These are phyloP conservation scores for Solanum hybrid DNA, from an alignment of 305 asterid genomes.

Conservation along the genomic window DNA sequence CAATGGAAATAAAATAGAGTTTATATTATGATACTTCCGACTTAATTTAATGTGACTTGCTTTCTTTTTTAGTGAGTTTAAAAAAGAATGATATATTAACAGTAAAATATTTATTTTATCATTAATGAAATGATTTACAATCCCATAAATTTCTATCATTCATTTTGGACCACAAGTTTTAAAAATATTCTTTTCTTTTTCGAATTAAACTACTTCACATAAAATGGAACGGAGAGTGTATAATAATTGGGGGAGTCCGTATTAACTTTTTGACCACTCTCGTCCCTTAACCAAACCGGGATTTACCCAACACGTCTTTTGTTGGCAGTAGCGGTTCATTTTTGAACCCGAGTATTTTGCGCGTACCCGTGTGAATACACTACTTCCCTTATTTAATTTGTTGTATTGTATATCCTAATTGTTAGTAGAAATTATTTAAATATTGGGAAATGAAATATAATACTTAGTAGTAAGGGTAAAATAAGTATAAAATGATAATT, in stretches of 20 bases:
- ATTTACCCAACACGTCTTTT: not conserved
- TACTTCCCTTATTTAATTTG: not conserved
- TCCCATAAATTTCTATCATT: too few species aligned
- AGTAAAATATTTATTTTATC: too few species aligned
- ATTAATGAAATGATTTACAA: too few species aligned
- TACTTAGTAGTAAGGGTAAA: not conserved
- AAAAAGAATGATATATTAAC: too few species aligned
- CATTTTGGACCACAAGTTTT: accelerated
- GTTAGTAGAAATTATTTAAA: not conserved
- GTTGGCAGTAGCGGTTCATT: not conserved
- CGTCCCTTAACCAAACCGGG: not conserved
- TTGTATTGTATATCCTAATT: not conserved
- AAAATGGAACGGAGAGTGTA: too few species aligned
- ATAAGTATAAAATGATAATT: not conserved
- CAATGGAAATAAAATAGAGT: not conserved
- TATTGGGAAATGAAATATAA: not conserved
- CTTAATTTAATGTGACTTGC: too few species aligned
- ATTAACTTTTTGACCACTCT: not conserved
- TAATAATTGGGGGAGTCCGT: not conserved
- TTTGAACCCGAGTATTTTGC: not conserved
- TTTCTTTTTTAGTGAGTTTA: too few species aligned
- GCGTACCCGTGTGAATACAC: not conserved
- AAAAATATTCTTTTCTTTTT: too few species aligned
- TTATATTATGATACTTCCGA: too few species aligned
- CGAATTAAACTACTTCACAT: too few species aligned